Percentiles rank a stretch among this genome's conserved stretches.
These are phyloP conservation scores for Yamadazyma sp. DNA, from an alignment of 1,139 yeast genomes.

Conservation along the genomic window DNA sequence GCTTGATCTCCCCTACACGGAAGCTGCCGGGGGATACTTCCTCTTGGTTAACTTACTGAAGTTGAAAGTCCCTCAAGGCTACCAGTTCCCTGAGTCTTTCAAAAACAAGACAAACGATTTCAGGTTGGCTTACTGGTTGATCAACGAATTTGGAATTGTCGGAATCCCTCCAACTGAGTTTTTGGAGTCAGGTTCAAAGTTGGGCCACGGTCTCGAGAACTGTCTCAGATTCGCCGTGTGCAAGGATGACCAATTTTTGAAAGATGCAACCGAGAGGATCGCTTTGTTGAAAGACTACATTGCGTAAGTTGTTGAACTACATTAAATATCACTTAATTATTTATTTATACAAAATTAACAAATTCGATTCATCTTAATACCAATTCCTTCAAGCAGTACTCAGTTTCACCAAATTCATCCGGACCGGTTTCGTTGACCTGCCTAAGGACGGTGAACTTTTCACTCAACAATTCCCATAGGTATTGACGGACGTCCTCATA, in stretches of 20 bases:
- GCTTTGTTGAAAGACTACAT: constrained; percentile 59
- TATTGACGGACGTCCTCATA: constrained; percentile 63
- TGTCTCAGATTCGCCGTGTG: constrained; percentile 93
- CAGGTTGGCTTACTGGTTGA: constrained; percentile 87
- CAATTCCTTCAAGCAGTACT: constrained; percentile 55
- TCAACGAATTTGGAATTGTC: constrained; percentile 89
- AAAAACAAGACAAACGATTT: constrained; percentile 76
- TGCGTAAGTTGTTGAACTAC: constrained; percentile 29
- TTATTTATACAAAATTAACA: background rate
- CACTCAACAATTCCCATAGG: constrained; percentile 56
- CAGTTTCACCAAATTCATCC: constrained; percentile 84
- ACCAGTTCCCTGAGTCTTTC: constrained; percentile 68
- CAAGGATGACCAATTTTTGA: constrained; percentile 78
- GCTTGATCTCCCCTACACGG: constrained; percentile 81
- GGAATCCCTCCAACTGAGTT: constrained; percentile 97
- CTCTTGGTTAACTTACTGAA: constrained; percentile 83
- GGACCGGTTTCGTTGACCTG: constrained; percentile 54
- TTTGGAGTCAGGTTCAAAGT: constrained; percentile 56
- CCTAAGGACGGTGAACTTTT: constrained; percentile 26
- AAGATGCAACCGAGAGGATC: constrained; percentile 79
- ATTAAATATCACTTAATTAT: constrained; percentile 5
- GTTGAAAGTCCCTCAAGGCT: constrained; percentile 73
- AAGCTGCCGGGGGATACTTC: constrained; percentile 92
- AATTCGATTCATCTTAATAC: constrained; percentile 4
- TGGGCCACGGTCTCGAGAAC: constrained; percentile 76